A percentile compares a stretch with the other conserved stretches of the same genome.
phyloP scores from a whole-genome alignment of 78 protist species.

The Dictyostelium discoideum region DNA sequence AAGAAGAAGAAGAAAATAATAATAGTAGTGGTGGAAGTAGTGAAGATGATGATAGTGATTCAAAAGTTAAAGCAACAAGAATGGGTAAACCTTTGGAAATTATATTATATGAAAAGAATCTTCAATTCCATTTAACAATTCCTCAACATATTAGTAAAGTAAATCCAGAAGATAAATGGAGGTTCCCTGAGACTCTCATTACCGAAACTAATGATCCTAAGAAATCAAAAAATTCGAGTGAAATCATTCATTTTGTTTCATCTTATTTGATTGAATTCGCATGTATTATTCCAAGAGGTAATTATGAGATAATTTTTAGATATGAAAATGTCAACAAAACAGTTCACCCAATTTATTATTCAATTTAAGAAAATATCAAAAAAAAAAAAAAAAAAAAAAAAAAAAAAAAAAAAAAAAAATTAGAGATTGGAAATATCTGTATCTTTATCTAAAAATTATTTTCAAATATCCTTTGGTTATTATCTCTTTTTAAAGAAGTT shows the following conservation, averaged over 20 bases:
- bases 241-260: neutral
- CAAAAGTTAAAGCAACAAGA: neutral
- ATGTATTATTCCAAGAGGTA: constrained; percentile 3
- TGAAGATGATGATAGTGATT: neutral
- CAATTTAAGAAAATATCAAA: neutral
- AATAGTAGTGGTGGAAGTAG: neutral
- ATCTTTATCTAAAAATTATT: no score
- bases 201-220: neutral
- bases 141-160: constrained; percentile 3
- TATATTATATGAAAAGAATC: neutral
- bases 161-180: neutral
- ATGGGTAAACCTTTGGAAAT: neutral
- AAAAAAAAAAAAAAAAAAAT: neutral
- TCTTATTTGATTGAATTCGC: neutral
- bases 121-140: neutral
- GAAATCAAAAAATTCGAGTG: neutral
- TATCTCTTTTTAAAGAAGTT: no score
- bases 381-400: neutral
- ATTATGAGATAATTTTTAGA: neutral
- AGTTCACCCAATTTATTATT: neutral
- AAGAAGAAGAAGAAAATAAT: neutral
- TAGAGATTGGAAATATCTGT: no score
- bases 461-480: no score
- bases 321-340: neutral
- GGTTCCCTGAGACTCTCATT: neutral